Evolutionary conservation across 768 basidiomycete species (phyloP), one percentile per base, ranked within the genome.

Genomic region (Baorangia bicolor): DNA sequence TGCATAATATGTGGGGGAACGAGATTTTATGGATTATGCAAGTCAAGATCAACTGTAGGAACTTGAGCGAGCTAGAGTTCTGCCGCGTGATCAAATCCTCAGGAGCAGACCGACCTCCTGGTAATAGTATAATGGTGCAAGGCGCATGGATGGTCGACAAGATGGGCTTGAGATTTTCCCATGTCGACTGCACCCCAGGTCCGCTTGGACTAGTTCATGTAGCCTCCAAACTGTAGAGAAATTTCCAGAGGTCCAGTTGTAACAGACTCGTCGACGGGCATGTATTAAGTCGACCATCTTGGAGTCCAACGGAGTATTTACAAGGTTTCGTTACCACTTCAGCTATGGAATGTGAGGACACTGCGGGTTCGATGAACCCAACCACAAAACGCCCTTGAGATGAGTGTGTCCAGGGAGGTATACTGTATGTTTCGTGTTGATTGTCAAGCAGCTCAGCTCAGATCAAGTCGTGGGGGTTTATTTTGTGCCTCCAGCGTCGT

Each of bases 401-500:
- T 27, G 37, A 33, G 16, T 44, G 21, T 42, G 16, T 34, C 13
- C n/a, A 35, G 9, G 2, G 14, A 49, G 23, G 38, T 20, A 46
- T 37, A 38, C 25, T 20, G 9, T 20, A n/a, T 13, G 40, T 13
- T n/a, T 46, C 53, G 28, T 33, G n/a, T 47, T 23, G 16, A 37
- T 40, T 27, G 2, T 27, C 4, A 27, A 40, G 30, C 27, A 27
- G 3, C n/a, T 72, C 55, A 71, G 49, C 70, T 70, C 31, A 71
- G 49, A 54, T 73, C 72, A 55, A 69, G 60, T 14, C 63, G 62
- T 6, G 55, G 30, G 18, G 37, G 41, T 50, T 59, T 69, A 39
- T 41, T 58, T 44, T 58, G 61, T n/a, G 37, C 34, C n/a, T 70
- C 68, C 39, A 34, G 14, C 13, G 33, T 31, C 21, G 33, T 35